Percentiles rank a stretch among this genome's conserved stretches.
These are phyloP conservation scores for Podaxis carcinomalis DNA, from an alignment of 768 basidiomycete species.

Conservation along the genomic window DNA sequence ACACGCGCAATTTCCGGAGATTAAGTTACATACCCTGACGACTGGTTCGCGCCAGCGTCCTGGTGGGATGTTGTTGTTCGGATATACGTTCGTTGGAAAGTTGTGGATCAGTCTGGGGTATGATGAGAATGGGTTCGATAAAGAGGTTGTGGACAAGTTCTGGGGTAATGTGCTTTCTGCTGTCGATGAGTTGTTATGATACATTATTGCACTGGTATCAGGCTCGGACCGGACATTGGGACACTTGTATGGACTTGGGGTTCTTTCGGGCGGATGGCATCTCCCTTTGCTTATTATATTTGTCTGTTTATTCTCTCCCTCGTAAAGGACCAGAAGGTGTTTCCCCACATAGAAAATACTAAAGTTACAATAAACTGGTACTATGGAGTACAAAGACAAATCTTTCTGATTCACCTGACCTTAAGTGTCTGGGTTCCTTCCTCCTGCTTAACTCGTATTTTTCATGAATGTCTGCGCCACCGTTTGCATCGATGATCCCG, in stretches of 20 bases:
- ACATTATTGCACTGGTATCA: neutral
- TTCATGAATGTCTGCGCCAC: neutral
- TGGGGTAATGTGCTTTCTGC: constrained; percentile 57
- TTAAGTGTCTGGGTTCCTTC: neutral
- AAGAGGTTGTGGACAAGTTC: constrained; percentile 55
- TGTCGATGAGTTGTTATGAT: constrained; percentile 52
- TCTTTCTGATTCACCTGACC: neutral
- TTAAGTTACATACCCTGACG: constrained; percentile 69
- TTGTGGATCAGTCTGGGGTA: constrained; percentile 80
- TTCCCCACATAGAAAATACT: neutral
- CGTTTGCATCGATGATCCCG: neutral
- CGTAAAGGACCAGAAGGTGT: too few relatives aligned
- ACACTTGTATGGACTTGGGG: neutral
- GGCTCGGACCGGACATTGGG: neutral
- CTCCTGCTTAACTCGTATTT: neutral
- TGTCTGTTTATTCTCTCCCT: too few relatives aligned
- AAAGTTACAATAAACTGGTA: constrained; percentile 5
- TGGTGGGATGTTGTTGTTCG: constrained; percentile 79
- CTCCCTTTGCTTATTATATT: too few relatives aligned
- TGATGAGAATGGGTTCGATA: constrained; percentile 72
- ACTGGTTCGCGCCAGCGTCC: constrained; percentile 80
- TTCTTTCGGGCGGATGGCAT: too few relatives aligned
- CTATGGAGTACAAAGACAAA: neutral
- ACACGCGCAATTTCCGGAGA: constrained; percentile 51
- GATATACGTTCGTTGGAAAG: constrained; percentile 70